Conservation (phyloP, 225 moss, liverwort and hornwort genomes). For the Physcomitrellopsis africana region DNA sequence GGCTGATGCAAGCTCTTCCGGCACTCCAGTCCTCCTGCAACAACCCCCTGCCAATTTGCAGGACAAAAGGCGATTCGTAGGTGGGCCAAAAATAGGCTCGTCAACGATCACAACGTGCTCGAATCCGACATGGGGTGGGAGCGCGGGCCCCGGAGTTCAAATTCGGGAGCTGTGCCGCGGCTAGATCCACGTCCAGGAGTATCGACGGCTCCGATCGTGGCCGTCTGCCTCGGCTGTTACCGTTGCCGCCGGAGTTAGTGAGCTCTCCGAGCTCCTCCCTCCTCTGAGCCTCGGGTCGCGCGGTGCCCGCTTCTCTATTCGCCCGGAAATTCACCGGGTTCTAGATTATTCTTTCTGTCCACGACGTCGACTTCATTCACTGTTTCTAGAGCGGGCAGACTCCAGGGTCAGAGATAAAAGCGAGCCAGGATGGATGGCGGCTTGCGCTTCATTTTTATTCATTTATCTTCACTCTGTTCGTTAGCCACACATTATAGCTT, state of each 20-base stretch:
- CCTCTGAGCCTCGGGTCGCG: too few species aligned
- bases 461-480: too few species aligned
- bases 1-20: not conserved
- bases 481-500: too few species aligned
- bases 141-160: constrained; percentile 14
- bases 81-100: not conserved
- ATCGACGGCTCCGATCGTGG: not conserved
- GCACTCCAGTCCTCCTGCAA: constrained; percentile 13
- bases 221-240: constrained; percentile 10
- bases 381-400: constrained; percentile 20
- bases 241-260: constrained; percentile 12
- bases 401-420: not conserved
- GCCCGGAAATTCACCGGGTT: too few species aligned
- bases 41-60: not conserved
- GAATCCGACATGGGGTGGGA: not conserved
- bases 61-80: not conserved
- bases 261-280: not conserved
- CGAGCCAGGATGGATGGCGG: not conserved
- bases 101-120: not conserved
- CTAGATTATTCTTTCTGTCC: too few species aligned
- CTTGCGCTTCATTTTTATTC: too few species aligned
- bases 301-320: too few species aligned
- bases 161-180: not conserved
- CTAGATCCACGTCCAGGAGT: too few species aligned
- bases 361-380: constrained; percentile 7